Percentiles rank a stretch among this genome's conserved stretches.
These are phyloP conservation scores for Carex scoparia DNA, from an alignment of 176 grass and related monocot species.

Conservation along the genomic window DNA sequence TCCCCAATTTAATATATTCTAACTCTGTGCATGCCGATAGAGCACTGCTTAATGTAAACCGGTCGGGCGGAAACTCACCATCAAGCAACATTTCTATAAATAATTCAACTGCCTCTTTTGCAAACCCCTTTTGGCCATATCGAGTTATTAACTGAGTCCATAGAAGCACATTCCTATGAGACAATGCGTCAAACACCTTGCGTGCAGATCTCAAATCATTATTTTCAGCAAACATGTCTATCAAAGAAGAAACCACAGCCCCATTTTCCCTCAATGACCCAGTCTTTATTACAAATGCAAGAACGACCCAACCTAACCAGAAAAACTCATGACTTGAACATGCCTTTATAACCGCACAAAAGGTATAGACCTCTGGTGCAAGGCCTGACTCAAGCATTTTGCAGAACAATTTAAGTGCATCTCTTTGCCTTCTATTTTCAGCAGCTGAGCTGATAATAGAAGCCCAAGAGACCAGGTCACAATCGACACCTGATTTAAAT, in stretches of 20 bases:
- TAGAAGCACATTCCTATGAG: constrained; percentile 44
- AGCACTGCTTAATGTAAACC: constrained; percentile 64
- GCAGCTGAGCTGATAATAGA: constrained; percentile 11
- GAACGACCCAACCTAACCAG: constrained; percentile 9
- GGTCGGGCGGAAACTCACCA: constrained; percentile 44
- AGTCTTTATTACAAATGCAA: constrained; percentile 24
- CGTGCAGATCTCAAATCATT: constrained; percentile 38
- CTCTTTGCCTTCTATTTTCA: background rate
- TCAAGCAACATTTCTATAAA: constrained; percentile 60
- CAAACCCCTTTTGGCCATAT: constrained; percentile 31
- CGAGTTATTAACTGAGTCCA: constrained; percentile 81
- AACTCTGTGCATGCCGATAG: constrained; percentile 56
- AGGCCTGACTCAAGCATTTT: constrained; percentile 13
- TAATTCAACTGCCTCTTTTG: constrained; percentile 38
- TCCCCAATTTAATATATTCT: constrained; percentile 47
- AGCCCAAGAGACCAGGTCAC: constrained; percentile 13
- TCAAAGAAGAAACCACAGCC: constrained; percentile 55
- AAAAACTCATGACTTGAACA: background rate
- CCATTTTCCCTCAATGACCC: constrained; percentile 44
- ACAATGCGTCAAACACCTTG: constrained; percentile 42
- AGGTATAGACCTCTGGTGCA: constrained; percentile 11
- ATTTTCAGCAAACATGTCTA: constrained; percentile 67
- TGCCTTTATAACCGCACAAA: constrained; percentile 20
- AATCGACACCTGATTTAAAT: background rate
- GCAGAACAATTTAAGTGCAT: constrained; percentile 17